Conservation (phyloP, 441 rosid species). For the Dalechampia spathulata region DNA sequence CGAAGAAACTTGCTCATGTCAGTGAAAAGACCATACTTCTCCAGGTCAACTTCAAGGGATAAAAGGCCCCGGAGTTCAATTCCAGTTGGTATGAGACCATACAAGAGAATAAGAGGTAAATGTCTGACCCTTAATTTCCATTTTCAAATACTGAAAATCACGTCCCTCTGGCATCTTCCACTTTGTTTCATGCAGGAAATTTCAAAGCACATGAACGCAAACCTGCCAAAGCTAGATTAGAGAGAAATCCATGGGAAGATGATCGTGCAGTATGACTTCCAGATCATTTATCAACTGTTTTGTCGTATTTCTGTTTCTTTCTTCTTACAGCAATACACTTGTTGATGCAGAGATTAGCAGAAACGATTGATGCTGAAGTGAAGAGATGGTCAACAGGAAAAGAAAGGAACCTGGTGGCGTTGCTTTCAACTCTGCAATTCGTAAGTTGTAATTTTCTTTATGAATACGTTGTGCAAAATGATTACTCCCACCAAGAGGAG, state of each 20-base stretch:
- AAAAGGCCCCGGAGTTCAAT: too few species aligned
- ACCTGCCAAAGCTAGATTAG: conserved; percentile 79
- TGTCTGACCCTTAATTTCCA: background rate
- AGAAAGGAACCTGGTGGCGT: conserved; percentile 79
- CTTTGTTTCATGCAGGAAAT: conserved; percentile 21
- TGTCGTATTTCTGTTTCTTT: background rate
- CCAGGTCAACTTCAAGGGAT: too few species aligned
- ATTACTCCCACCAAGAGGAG: too few species aligned
- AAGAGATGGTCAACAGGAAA: conserved; percentile 85
- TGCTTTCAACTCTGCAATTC: conserved; percentile 83
- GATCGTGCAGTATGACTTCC: conserved; percentile 57
- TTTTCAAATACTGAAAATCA: conserved; percentile 6
- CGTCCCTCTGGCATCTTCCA: conserved; percentile 17
- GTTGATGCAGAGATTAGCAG: conserved; percentile 59
- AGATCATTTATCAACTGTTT: background rate
- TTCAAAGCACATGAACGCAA: conserved; percentile 56
- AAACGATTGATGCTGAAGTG: conserved; percentile 71
- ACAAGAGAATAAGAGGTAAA: too few species aligned
- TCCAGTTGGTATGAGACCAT: too few species aligned
- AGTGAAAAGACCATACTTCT: conserved; percentile 51
- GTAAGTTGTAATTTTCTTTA: conserved; percentile 42
- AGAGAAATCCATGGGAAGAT: conserved; percentile 71
- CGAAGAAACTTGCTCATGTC: conserved; percentile 66
- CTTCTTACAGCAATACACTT: background rate
- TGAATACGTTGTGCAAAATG: too few species aligned